Evolutionary conservation across 352 stramenopile genomes (phyloP), one percentile per base, ranked within the genome.

Genomic region (Globisporangium nodosum): DNA sequence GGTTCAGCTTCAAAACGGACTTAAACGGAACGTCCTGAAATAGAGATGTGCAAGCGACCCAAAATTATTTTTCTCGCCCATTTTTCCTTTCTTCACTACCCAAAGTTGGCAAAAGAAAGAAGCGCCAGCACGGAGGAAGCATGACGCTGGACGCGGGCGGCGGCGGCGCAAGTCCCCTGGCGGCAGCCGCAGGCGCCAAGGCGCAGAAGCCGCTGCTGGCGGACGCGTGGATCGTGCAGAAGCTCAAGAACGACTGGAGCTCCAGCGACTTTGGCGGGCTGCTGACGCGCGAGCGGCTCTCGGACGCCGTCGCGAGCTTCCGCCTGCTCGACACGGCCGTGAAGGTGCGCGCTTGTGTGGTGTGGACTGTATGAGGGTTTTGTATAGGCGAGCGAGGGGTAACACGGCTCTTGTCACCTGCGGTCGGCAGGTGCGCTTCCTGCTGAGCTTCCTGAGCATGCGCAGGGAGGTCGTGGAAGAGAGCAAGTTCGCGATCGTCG

Each of bases 161-260:
- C 18, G 20, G 20, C 11, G n/a, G 43, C 43, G 43, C 7, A n/a
- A 49, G 43, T n/a, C 43, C 42, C 40, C 40, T n/a, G 11, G 40
- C 40, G 40, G 11, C 42, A 16, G 5, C 42, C 43, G 7, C 43
- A 5, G 18, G 15, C 43, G 43, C 18, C 5, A 68, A 57, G 56
- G 13, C 37, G 37, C 56, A 53, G 48, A 51, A 63, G 37, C 63
- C 48, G 54, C 35, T 66, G 31, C 55, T 69, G 31, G 74, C 81
- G 49, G 78, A 90, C 60, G 60, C 73, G 49, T 92, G 82, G 82
- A 67, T 92, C 54, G 66, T 86, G 61, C 80, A 87, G 60, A 90
- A 90, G 65, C 74, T 92, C 42, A 80, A 77, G 56, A 61, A 72
- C 43, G 80, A 92, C 54, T 92, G 82, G 82, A 90, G 78, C 47